These are phyloP conservation scores for Massarina eburnea DNA, from an alignment of 2,329 filamentous ascomycete genomes.

Conservation along the genomic window DNA sequence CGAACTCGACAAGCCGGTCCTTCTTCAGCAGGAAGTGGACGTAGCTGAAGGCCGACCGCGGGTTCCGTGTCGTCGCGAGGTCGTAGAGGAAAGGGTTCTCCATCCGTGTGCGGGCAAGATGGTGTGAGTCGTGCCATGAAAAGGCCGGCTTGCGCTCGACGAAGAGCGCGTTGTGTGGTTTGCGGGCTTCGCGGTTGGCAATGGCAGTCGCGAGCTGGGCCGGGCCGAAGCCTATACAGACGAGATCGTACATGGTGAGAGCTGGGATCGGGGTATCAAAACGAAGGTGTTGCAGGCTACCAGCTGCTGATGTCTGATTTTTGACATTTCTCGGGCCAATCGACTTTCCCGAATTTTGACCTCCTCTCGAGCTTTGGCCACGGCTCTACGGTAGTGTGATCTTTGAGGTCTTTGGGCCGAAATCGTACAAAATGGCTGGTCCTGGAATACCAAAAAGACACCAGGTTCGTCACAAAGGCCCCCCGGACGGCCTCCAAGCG, in stretches of 20 bases:
- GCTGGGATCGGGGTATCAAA: conserved; percentile 16
- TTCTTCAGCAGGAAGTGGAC: conserved; percentile 36
- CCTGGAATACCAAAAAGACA: too few species aligned
- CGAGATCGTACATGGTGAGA: conserved; percentile 29
- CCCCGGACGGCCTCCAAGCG: conserved; percentile 13
- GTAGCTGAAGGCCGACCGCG: conserved; percentile 39
- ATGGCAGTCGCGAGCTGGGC: conserved; percentile 40
- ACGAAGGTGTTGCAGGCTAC: conserved; percentile 1
- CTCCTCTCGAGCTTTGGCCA: conserved; percentile 6
- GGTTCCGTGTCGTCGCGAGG: conserved; percentile 38
- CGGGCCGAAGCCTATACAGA: conserved; percentile 41
- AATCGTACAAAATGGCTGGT: too few species aligned
- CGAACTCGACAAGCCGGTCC: conserved; percentile 37
- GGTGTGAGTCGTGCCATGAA: conserved; percentile 34
- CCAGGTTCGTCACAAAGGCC: too few species aligned
- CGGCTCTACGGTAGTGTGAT: conserved; percentile 5
- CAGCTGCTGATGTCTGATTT: conserved; percentile 10
- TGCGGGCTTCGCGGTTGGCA: conserved; percentile 34
- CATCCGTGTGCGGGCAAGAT: conserved; percentile 36
- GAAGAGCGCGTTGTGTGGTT: conserved; percentile 30
- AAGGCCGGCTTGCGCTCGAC: conserved; percentile 36
- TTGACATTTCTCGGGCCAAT: conserved; percentile 1
- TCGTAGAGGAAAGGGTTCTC: conserved; percentile 39
- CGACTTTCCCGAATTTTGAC: conserved; percentile 1
- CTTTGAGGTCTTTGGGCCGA: background rate